Base-by-base conservation (phyloP, 495 filamentous ascomycete genomes). In the Terfezia boudieri region DNA sequence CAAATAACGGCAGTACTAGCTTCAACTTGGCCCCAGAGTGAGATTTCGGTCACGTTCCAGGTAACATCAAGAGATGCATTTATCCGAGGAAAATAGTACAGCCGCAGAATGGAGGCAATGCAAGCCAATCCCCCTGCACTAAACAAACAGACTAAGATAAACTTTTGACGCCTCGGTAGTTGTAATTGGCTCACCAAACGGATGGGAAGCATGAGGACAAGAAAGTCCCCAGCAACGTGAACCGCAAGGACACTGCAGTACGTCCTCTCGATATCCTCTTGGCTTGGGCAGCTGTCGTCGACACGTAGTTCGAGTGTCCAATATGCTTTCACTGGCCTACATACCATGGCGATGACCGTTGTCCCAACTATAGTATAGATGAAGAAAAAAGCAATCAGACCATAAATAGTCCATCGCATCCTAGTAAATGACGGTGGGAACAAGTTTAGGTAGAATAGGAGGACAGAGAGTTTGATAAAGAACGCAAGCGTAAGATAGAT, bases 131-230 rank as follows among this genome's bases (percentile, higher is more conserved):
- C 50, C 36, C 68, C 68, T n/a, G 68, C 50, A 38, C 64, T 57
- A 43, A 69, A 70, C 58, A 70, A 56, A 20, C 62, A 37, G 1
- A 61, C 58, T 51, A 70, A 54, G 6, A 65, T 65, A 14, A 58
- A 43, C 35, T 66, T 64, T 54, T 70, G 64, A 9, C 56, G 56
- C 8, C 53, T 17, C 8, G 68, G 56, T 50, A 68, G 64, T 20
- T 62, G 60, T 32, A 69, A 51, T 38, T 57, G 51, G 36, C 61
- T 50, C 12, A 70, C 49, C 51, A 66, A 61, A 11, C 59, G 61
- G 48, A 70, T 67, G 0, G 68, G 68, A 37, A 70, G 49, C 14
- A 48, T 37, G 22, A 70, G 61, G 26, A 69, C 53, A 14, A 62
- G 54, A 8, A 70, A 38, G 54, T 70, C 68, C 4, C 60, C 66